A percentile compares a stretch with the other conserved stretches of the same genome.
Evolutionary conservation across 495 filamentous ascomycete species (phyloP).

Genomic region (Umbilicaria muhlenbergii): DNA sequence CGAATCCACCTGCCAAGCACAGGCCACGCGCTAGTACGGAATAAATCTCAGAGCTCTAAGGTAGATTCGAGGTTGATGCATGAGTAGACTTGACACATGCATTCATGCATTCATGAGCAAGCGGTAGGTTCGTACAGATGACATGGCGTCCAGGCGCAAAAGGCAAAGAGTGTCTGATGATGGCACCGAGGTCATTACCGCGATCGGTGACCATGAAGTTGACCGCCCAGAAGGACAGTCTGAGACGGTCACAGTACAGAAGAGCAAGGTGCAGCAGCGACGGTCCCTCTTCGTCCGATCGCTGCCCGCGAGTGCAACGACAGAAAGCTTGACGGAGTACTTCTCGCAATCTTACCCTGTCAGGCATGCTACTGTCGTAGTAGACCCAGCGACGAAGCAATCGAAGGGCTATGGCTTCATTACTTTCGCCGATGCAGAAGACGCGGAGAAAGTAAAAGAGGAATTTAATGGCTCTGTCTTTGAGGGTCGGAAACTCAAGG

Average conservation of each 20-base stretch:
- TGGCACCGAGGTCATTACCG: conserved; percentile 12
- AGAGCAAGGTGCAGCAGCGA: conserved; percentile 23
- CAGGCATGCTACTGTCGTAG: conserved; percentile 82
- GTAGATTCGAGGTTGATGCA: too few relatives aligned
- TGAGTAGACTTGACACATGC: too few relatives aligned
- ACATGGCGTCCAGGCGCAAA: conserved; percentile 11
- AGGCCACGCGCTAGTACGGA: too few relatives aligned
- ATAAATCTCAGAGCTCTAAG: too few relatives aligned
- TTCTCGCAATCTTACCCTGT: conserved; percentile 91
- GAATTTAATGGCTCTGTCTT: conserved; percentile 61
- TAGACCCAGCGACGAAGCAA: conserved; percentile 62
- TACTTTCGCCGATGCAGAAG: conserved; percentile 84
- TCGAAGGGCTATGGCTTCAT: conserved; percentile 94
- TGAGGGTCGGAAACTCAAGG: conserved; percentile 61
- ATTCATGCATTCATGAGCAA: too few relatives aligned
- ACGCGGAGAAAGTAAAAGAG: conserved; percentile 63
- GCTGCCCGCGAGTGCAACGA: conserved; percentile 61
- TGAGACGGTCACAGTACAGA: background rate
- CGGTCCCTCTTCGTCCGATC: conserved; percentile 82
- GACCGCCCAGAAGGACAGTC: background rate
- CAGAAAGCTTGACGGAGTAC: conserved; percentile 63
- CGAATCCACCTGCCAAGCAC: too few relatives aligned
- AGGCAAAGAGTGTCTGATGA: conserved; percentile 16
- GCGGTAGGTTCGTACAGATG: too few relatives aligned
- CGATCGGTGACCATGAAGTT: conserved; percentile 4